A percentile compares a stretch with the other conserved stretches of the same genome.
Conservation (phyloP, 257 asterid genomes). For the Solanum okadae region DNA sequence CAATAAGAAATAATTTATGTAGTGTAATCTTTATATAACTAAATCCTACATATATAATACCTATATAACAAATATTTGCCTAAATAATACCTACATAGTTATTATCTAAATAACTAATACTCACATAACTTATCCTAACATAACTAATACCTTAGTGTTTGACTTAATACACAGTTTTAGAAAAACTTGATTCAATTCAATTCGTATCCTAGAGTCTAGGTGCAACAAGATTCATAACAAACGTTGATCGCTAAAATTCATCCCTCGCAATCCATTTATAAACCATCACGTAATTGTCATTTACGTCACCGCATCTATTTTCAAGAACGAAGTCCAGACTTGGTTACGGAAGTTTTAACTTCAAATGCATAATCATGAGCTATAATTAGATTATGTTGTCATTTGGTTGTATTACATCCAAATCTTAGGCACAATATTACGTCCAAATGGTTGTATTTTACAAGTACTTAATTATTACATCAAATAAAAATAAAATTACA, state of each 20-base stretch:
- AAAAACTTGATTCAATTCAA: not conserved
- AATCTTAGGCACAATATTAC: not conserved
- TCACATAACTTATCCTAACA: no score
- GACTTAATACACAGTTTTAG: not conserved
- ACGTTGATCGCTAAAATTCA: not conserved
- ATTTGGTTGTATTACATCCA: not conserved
- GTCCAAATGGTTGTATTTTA: not conserved
- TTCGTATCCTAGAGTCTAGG: not conserved
- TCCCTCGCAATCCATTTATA: not conserved
- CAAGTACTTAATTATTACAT: not conserved
- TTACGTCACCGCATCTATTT: not conserved
- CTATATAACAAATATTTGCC: no score
- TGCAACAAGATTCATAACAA: not conserved
- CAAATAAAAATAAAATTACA: not conserved
- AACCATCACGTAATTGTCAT: not conserved
- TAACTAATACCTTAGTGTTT: not conserved
- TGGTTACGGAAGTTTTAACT: not conserved
- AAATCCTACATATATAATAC: no score
- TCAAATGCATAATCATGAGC: not conserved
- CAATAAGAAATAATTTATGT: no score
- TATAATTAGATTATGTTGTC: not conserved
- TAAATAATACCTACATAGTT: no score
- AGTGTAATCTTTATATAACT: no score
- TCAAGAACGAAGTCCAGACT: not conserved
- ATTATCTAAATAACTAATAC: no score